Base-by-base conservation (phyloP, 306 rosid species). In the Quercus glauca region DNA sequence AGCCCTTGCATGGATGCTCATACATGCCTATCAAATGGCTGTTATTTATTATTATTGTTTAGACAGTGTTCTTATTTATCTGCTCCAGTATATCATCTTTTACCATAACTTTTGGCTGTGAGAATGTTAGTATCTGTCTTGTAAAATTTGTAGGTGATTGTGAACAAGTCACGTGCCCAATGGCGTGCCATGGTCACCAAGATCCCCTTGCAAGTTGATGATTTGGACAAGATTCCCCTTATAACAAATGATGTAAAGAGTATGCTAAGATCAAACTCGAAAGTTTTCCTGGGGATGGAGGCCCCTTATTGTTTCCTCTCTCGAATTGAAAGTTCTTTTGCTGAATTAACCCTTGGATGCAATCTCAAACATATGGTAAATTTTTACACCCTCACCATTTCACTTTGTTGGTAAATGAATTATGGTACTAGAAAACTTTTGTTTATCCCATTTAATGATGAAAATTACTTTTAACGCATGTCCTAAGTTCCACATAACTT, bases 141-240 rank as follows among this genome's bases (percentile, higher is more conserved):
- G 71, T 76, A 35, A 72, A 69, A 57, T 70, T 85, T 76, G 64
- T 70, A 93, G 99, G 97, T 87, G 23, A 93, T 95, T 37, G 93
- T 93, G 82, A 90, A 95, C 78, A 95, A 90, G 88, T 92, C 99
- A 18, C 96, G 98, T 74, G 99, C 98, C 2, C 88, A 87, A 64
- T 95, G 89, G 78, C 92, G 88, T 73, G 96, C 91, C 77, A 73
- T 89, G 45, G 45, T 82, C 28, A 78, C 86, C 56, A 95, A 86
- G 85, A 87, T 95, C 68, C 98, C 98, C 12, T 17, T 93, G 72
- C 92, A 85, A 67, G 81, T 86, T 45, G 92, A 84, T 83, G 91
- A 93, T 84, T 72, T 91, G 77, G 83, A 85, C 71, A 87, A 83
- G 87, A 79, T 92, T 82, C 88, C 97, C 52, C 83, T 79, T 67